A percentile compares a stretch with the other conserved stretches of the same genome.
phyloP scores from a whole-genome alignment of 345 rosid genomes.

The Excoecaria agallocha region DNA sequence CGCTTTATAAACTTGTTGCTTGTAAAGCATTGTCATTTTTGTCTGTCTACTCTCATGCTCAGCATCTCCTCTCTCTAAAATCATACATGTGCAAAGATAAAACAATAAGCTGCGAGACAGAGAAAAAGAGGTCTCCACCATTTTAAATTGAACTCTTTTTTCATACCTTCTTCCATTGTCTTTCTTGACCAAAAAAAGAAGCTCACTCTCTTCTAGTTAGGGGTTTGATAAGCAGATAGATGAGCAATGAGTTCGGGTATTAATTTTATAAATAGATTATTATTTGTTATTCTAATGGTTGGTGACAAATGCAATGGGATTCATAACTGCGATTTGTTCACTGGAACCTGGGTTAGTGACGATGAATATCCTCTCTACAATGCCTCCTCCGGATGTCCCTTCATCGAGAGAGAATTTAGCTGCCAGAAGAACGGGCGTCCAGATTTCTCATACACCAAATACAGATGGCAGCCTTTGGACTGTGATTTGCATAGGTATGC shows the following conservation, averaged over 20 bases:
- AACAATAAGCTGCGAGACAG: too few relatives aligned
- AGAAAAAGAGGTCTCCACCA: too few relatives aligned
- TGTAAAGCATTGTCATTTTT: neutral
- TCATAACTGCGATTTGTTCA: slow-evolving; percentile 13
- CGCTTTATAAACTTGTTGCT: neutral
- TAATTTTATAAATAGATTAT: neutral
- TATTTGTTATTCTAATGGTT: neutral
- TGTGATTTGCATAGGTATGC: slow-evolving; percentile 50
- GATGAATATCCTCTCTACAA: slow-evolving; percentile 17
- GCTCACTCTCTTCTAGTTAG: too few relatives aligned
- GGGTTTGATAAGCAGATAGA: too few relatives aligned
- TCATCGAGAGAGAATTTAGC: slow-evolving; percentile 47
- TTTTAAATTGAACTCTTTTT: too few relatives aligned
- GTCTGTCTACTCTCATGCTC: neutral
- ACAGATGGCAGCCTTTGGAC: slow-evolving; percentile 50
- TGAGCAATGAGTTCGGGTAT: neutral
- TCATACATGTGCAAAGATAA: too few relatives aligned
- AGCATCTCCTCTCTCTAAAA: neutral
- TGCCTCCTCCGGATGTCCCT: slow-evolving; percentile 37
- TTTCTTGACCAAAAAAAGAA: too few relatives aligned
- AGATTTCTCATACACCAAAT: slow-evolving; percentile 41
- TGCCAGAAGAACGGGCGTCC: slow-evolving; percentile 59
- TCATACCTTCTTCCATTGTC: too few relatives aligned
- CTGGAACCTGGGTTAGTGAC: slow-evolving; percentile 20
- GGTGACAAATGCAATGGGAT: neutral